A percentile compares a stretch with the other conserved stretches of the same genome.
These are phyloP conservation scores for Dioscorea cayenensis DNA, from an alignment of 116 monocot species.

Conservation along the genomic window DNA sequence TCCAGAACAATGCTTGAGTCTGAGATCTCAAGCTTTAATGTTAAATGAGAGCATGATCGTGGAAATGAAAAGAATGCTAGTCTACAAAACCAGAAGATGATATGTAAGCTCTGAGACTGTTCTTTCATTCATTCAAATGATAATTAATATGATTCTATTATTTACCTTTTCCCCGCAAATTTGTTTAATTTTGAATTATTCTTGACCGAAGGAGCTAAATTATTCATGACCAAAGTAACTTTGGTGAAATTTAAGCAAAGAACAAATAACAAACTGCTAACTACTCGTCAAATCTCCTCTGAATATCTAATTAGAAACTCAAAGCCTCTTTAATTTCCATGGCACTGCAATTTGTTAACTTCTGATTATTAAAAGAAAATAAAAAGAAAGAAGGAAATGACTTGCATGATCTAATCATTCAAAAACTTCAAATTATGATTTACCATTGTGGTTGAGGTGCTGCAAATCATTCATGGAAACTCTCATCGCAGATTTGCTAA, in stretches of 20 bases:
- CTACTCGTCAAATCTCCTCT: conserved; percentile 27
- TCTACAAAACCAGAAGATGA: no score
- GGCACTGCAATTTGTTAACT: conserved; percentile 1
- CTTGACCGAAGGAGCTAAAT: no score
- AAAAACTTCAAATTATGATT: neutral
- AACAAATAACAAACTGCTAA: conserved; percentile 15
- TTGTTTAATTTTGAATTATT: no score
- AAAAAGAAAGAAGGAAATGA: neutral
- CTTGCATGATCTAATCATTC: neutral
- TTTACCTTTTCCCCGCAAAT: no score
- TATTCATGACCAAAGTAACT: no score
- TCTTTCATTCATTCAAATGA: no score
- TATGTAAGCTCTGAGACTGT: no score
- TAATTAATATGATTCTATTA: no score
- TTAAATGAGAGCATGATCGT: no score
- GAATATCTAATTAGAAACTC: conserved; percentile 29
- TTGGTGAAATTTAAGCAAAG: neutral
- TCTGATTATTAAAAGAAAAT: neutral
- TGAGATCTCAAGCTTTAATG: no score
- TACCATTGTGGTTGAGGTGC: conserved; percentile 23
- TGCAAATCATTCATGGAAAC: neutral
- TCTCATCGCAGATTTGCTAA: conserved; percentile 13
- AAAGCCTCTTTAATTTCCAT: conserved; percentile 28
- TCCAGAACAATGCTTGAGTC: no score
- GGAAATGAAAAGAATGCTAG: no score